These are phyloP conservation scores for Odontarrhena argentea DNA, from an alignment of 345 rosid species.

Conservation along the genomic window DNA sequence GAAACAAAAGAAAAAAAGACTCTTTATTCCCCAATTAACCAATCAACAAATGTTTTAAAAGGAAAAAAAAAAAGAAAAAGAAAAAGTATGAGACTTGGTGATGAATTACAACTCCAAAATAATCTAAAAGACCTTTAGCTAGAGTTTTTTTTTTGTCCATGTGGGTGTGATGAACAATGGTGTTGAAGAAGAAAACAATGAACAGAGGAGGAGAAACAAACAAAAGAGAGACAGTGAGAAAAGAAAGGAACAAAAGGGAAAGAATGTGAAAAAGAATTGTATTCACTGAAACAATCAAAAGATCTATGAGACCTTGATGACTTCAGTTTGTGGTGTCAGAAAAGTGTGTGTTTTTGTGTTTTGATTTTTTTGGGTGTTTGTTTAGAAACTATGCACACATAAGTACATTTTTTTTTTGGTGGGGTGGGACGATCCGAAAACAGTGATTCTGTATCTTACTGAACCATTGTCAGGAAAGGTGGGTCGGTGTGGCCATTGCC, in stretches of 20 bases:
- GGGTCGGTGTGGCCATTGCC: constrained; percentile 53
- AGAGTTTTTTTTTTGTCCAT: constrained; percentile 37
- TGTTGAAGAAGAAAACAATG: constrained; percentile 37
- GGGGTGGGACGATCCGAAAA: background rate
- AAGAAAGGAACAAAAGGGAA: constrained; percentile 22
- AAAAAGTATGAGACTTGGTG: constrained; percentile 37
- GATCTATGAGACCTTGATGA: constrained; percentile 18
- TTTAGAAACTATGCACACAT: constrained; percentile 49
- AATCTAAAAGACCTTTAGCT: constrained; percentile 39
- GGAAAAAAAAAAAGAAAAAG: background rate
- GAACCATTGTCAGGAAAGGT: constrained; percentile 66
- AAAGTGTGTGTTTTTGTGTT: constrained; percentile 37
- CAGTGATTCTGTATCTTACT: constrained; percentile 40
- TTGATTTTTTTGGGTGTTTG: constrained; percentile 20
- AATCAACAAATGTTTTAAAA: constrained; percentile 40
- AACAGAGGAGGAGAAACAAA: constrained; percentile 9
- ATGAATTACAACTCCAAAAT: constrained; percentile 42
- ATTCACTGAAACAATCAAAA: constrained; percentile 33
- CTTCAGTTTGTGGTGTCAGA: constrained; percentile 35
- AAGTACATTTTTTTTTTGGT: constrained; percentile 40
- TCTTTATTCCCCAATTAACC: constrained; percentile 46
- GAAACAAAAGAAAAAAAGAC: constrained; percentile 2
- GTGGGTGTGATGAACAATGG: constrained; percentile 36
- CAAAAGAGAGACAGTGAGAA: constrained; percentile 30
- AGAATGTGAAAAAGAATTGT: constrained; percentile 40